Conservation (phyloP, 495 filamentous ascomycete genomes). For the Physcia stellaris region DNA sequence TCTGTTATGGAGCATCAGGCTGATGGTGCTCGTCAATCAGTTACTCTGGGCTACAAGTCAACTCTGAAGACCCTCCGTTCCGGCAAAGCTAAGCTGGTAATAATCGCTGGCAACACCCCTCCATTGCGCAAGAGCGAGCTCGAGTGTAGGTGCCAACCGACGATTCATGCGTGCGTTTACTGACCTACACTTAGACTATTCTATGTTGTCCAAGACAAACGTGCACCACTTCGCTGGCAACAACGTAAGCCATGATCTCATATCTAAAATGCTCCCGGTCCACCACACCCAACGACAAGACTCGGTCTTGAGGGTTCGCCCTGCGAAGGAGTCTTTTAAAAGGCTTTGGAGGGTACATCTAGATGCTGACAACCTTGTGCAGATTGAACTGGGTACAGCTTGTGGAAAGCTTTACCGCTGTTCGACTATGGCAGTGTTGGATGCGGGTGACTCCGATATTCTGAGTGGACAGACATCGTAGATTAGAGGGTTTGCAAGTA, state of each 20-base stretch:
- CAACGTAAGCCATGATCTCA: conserved; percentile 59
- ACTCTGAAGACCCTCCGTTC: conserved; percentile 90
- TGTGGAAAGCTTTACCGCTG: conserved; percentile 75
- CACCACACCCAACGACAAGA: conserved; percentile 14
- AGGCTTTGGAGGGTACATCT: conserved; percentile 77
- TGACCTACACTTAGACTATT: conserved; percentile 38
- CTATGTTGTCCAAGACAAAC: conserved; percentile 83
- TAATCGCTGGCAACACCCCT: conserved; percentile 88
- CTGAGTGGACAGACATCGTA: conserved; percentile 56
- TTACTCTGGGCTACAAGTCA: conserved; percentile 86
- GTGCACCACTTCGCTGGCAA: conserved; percentile 95
- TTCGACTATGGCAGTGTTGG: conserved; percentile 87
- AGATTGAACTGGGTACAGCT: conserved; percentile 95
- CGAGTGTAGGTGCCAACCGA: conserved; percentile 40
- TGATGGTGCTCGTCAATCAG: conserved; percentile 20
- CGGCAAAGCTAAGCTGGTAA: conserved; percentile 50
- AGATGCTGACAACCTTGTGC: conserved; percentile 25
- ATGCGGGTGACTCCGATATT: conserved; percentile 98
- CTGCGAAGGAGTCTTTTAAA: conserved; percentile 62
- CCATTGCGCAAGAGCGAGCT: conserved; percentile 91
- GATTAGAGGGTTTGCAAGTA: too few relatives aligned
- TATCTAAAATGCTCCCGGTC: conserved; percentile 2
- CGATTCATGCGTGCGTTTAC: not conserved
- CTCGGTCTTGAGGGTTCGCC: conserved; percentile 30
- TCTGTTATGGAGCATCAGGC: not conserved